Conservation (phyloP, 495 filamentous ascomycete genomes). For the Penicillium taxi region DNA sequence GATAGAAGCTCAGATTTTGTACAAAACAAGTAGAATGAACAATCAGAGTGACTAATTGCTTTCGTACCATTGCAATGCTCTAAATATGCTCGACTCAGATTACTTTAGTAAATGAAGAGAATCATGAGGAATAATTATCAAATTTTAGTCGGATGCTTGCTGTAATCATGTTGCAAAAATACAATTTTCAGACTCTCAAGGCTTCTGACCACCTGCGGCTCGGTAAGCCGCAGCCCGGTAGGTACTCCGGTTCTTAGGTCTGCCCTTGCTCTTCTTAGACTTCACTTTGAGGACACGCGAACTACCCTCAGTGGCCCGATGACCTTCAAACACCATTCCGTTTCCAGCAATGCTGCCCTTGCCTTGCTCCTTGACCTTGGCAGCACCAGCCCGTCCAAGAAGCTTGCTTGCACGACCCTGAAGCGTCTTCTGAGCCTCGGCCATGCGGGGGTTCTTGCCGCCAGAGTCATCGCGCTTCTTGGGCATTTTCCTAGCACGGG, state of each 20-base stretch:
- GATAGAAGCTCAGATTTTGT: too few relatives aligned
- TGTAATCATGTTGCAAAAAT: too few relatives aligned
- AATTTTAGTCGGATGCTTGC: too few relatives aligned
- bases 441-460: slow-evolving; percentile 46
- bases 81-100: too few relatives aligned
- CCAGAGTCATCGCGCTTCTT: slow-evolving; percentile 52
- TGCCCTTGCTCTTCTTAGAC: slow-evolving; percentile 45
- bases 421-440: slow-evolving; percentile 59
- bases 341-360: slow-evolving; percentile 38
- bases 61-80: too few relatives aligned
- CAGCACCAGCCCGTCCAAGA: slow-evolving; percentile 71
- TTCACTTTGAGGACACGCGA: slow-evolving; percentile 53
- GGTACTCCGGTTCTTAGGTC: slow-evolving; percentile 42
- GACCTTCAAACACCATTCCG: slow-evolving; percentile 80
- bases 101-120: too few relatives aligned
- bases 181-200: slow-evolving; percentile 13
- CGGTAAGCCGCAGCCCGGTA: slow-evolving; percentile 62
- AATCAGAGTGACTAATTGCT: too few relatives aligned
- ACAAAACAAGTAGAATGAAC: too few relatives aligned
- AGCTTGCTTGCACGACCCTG: slow-evolving; percentile 74
- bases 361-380: slow-evolving; percentile 46
- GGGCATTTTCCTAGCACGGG: slow-evolving; percentile 67
- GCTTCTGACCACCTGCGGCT: slow-evolving; percentile 45
- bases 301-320: slow-evolving; percentile 63
- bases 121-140: too few relatives aligned